These are phyloP conservation scores for Hyphodiscus sp. DNA, from an alignment of 2,329 filamentous ascomycete genomes.

Conservation along the genomic window DNA sequence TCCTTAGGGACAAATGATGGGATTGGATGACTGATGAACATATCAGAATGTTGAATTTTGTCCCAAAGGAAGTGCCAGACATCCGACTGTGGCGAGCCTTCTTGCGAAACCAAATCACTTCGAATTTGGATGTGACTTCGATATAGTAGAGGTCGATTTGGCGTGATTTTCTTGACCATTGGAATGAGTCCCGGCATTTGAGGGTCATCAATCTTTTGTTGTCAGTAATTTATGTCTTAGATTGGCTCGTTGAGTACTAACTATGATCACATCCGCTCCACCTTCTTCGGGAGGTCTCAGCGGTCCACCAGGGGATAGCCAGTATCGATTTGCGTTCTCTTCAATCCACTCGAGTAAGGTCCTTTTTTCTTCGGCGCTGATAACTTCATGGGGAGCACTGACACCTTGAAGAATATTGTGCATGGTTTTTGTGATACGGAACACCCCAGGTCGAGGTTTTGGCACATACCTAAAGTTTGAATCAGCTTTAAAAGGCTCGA, in stretches of 20 bases:
- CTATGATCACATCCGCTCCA: slow-evolving; percentile 68
- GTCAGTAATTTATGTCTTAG: slow-evolving; percentile 3
- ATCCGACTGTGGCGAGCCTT: slow-evolving; percentile 61
- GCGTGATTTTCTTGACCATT: slow-evolving; percentile 64
- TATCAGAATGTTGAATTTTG: slow-evolving; percentile 62
- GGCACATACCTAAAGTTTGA: slow-evolving; percentile 46
- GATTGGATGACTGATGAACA: slow-evolving; percentile 80
- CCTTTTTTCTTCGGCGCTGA: slow-evolving; percentile 54
- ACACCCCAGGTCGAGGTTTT: slow-evolving; percentile 71
- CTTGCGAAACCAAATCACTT: slow-evolving; percentile 59
- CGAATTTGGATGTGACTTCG: slow-evolving; percentile 80
- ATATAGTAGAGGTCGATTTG: slow-evolving; percentile 71
- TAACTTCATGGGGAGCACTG: slow-evolving; percentile 55
- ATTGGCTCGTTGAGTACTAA: slow-evolving; percentile 27
- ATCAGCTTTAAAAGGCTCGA: not conserved
- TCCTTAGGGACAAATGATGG: slow-evolving; percentile 64
- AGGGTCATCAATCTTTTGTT: slow-evolving; percentile 62
- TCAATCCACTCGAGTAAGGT: slow-evolving; percentile 65
- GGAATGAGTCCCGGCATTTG: slow-evolving; percentile 78
- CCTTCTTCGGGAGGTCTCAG: slow-evolving; percentile 58
- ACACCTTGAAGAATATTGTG: slow-evolving; percentile 87
- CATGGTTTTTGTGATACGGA: slow-evolving; percentile 78
- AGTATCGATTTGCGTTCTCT: slow-evolving; percentile 69
- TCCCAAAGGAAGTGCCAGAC: slow-evolving; percentile 73
- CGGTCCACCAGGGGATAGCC: slow-evolving; percentile 63